Percentiles rank a stretch among this genome's conserved stretches.
These are phyloP conservation scores for Carex cristatella DNA, from an alignment of 176 grass and related monocot species.

Conservation along the genomic window DNA sequence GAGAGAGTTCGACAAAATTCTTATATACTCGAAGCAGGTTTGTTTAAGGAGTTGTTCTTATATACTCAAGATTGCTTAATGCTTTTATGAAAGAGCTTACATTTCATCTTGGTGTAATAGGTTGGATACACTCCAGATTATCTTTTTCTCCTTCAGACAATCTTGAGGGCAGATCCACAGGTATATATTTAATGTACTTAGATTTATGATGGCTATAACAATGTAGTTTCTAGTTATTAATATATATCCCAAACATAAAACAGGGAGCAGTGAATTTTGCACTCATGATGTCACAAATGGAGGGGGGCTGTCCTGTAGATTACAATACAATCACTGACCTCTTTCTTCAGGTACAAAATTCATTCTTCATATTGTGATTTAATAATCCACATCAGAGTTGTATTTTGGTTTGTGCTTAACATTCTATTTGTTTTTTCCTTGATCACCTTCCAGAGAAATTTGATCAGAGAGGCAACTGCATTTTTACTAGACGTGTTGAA, in stretches of 20 bases:
- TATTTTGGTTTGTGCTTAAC: slow-evolving; percentile 4
- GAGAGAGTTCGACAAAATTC: slow-evolving; percentile 56
- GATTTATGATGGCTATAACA: slow-evolving; percentile 6
- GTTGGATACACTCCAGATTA: slow-evolving; percentile 91
- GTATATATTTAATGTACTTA: slow-evolving; percentile 29
- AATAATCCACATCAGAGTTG: slow-evolving; percentile 4
- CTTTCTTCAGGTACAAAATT: slow-evolving; percentile 69
- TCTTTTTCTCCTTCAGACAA: slow-evolving; percentile 87
- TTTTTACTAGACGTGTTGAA: slow-evolving; percentile 90
- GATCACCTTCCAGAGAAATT: slow-evolving; percentile 48
- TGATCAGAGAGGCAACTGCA: slow-evolving; percentile 89
- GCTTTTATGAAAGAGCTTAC: slow-evolving; percentile 29
- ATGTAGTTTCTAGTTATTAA: slow-evolving; percentile 3
- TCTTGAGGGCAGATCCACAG: slow-evolving; percentile 85
- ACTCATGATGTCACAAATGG: slow-evolving; percentile 99
- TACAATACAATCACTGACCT: slow-evolving; percentile 93
- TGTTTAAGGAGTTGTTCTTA: not conserved
- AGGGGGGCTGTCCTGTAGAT: slow-evolving; percentile 78
- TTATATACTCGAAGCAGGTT: slow-evolving; percentile 92
- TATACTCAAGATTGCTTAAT: not conserved
- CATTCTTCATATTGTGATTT: slow-evolving; percentile 21
- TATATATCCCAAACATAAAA: slow-evolving; percentile 12
- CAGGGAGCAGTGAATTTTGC: slow-evolving; percentile 95
- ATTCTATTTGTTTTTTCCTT: slow-evolving; percentile 12
- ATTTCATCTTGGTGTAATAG: slow-evolving; percentile 33